Base-by-base conservation (phyloP, 768 basidiomycete species). In the Artomyces pyxidatus region DNA sequence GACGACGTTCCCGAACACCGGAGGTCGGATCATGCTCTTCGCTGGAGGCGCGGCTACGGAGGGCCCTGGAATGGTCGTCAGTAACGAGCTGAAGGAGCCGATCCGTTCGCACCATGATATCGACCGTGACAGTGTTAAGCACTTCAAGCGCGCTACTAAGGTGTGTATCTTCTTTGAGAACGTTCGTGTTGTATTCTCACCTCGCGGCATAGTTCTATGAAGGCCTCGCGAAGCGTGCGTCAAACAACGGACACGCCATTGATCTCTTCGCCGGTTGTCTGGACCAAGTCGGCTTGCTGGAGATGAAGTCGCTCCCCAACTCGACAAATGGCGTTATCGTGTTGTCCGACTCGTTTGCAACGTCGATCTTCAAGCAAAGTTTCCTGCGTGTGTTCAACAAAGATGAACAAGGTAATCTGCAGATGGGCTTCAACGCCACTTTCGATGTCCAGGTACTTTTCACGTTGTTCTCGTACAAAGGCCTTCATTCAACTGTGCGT, bases 81-180 rank as follows among this genome's bases (percentile, higher is more conserved):
- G 78, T 67, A 89, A 89, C 56, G 95, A 98, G 68, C 73, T 98
- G 48, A 88, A 90, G 68, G 96, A 99, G 61, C 92, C 94, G 2
- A 98, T 99, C 54, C 86, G 96, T 46, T 96, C 93, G 7, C 96
- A 99, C 64, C 95, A 98, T 69, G 96, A 99, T 61, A 98, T 98
- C 59, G 96, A 99, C 61, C 77, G 92, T 17, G 96, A 99, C 65
- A 87, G 81, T 53, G 94, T 86, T 38, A 98, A 97, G 68, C 93
- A 99, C 63, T 98, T 85, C 73, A 98, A 97, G 71, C 85, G 92
- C 39, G 92, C 96, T 12, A 80, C 83, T 54, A 99, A 98, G 82
- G 95, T 94, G 52, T 43, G 72, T 44, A 1, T 16, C 47, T 14
- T 12, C 23, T 17, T 47, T 45, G 14, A 48, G 30, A 49, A 21